A percentile compares a stretch with the other conserved stretches of the same genome.
Evolutionary conservation across 768 basidiomycete genomes (phyloP).

Genomic region (Paxillus rubicundulus): DNA sequence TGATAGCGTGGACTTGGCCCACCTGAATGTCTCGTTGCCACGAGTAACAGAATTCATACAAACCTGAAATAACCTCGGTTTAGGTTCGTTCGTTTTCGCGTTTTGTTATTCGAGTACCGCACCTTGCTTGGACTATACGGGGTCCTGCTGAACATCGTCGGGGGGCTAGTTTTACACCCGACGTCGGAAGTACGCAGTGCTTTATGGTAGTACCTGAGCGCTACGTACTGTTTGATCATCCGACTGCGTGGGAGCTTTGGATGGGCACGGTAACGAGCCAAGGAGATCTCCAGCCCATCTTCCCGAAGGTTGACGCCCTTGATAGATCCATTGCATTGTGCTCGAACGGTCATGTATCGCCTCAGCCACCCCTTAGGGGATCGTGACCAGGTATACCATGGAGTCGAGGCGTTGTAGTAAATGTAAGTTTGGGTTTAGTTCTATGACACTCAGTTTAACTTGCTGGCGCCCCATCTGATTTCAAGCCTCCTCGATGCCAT

Average conservation of each 20-base stretch:
- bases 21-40: constrained; percentile 24
- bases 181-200: constrained; percentile 45
- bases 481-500: constrained; percentile 59
- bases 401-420: constrained; percentile 47
- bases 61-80: constrained; percentile 32
- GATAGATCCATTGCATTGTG: too few species aligned
- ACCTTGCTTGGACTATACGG: constrained; percentile 42
- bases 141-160: constrained; percentile 47
- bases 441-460: too few species aligned
- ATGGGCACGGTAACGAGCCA: constrained; percentile 40
- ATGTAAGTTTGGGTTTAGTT: constrained; percentile 56
- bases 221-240: constrained; percentile 54
- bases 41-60: constrained; percentile 42
- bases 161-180: constrained; percentile 55
- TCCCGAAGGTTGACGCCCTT: constrained; percentile 22
- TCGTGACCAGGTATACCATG: constrained; percentile 58
- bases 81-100: constrained; percentile 28
- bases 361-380: constrained; percentile 37
- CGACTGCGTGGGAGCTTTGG: constrained; percentile 57
- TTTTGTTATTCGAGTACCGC: constrained; percentile 29
- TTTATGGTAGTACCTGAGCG: constrained; percentile 45
- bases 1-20: neutral
- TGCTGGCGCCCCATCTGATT: constrained; percentile 25
- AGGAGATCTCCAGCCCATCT: constrained; percentile 34
- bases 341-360: too few species aligned